Evolutionary conservation across 1,139 yeast species (phyloP).

Genomic region (Geotrichum reessii): DNA sequence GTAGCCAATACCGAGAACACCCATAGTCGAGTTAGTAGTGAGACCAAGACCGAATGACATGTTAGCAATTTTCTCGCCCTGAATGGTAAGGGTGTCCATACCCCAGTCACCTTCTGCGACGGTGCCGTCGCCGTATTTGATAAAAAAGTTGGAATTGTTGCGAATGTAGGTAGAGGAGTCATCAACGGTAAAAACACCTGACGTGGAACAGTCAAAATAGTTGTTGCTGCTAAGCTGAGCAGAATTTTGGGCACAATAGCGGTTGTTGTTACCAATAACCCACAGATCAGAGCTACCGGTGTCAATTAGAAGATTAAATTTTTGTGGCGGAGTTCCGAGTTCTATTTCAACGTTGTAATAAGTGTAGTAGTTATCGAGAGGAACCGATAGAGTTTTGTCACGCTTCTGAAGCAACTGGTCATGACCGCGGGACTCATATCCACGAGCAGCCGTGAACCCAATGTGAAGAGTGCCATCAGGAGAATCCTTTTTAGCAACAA

Average conservation of each 20-base stretch:
- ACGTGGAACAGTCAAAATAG: slow-evolving; percentile 14
- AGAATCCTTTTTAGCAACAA: background rate
- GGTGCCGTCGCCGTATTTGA: slow-evolving; percentile 29
- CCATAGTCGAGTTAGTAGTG: slow-evolving; percentile 30
- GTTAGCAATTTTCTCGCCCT: slow-evolving; percentile 18
- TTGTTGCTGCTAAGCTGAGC: slow-evolving; percentile 31
- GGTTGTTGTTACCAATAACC: slow-evolving; percentile 42
- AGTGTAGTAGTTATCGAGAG: slow-evolving; percentile 29
- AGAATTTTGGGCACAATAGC: slow-evolving; percentile 28
- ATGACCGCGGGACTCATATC: slow-evolving; percentile 5
- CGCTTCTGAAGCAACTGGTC: slow-evolving; percentile 10
- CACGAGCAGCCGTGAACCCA: background rate
- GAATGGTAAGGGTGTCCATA: slow-evolving; percentile 37
- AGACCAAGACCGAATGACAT: slow-evolving; percentile 32
- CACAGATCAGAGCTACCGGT: slow-evolving; percentile 69
- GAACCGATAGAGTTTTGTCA: slow-evolving; percentile 2
- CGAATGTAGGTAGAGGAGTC: slow-evolving; percentile 13
- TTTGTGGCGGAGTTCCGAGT: slow-evolving; percentile 53
- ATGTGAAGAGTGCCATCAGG: background rate
- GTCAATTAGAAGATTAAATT: slow-evolving; percentile 52
- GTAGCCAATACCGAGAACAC: slow-evolving; percentile 34
- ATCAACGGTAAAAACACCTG: slow-evolving; percentile 13
- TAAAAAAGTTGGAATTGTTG: slow-evolving; percentile 24
- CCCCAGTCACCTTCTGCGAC: slow-evolving; percentile 48
- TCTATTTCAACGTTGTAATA: slow-evolving; percentile 42